phyloP scores from a whole-genome alignment of 176 grass and related monocot genomes.

The Oropetium thomaeum region DNA sequence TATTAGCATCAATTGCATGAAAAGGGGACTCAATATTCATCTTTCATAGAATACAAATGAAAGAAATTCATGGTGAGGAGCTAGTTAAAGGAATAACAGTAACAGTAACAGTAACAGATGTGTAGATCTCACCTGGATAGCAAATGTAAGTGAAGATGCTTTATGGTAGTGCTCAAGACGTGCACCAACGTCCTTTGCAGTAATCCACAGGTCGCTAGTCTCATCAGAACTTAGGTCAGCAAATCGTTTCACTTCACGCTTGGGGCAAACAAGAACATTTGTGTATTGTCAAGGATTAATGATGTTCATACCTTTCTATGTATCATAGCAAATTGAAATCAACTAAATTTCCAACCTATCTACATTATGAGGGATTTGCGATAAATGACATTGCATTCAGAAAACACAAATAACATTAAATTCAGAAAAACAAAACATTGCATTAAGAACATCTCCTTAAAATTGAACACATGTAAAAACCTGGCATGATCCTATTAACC shows the following conservation, averaged over 20 bases:
- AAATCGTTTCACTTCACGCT: conserved; percentile 75
- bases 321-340: not conserved
- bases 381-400: not conserved
- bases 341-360: not conserved
- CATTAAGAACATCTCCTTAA: not conserved
- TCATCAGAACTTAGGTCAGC: conserved; percentile 81
- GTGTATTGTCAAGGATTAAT: conserved; percentile 57
- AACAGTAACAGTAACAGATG: not conserved
- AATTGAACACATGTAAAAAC: not conserved
- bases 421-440: too few relatives aligned
- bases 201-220: conserved; percentile 76
- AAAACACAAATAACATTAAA: too few relatives aligned
- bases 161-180: conserved; percentile 71
- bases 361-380: not conserved
- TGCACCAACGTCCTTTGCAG: conserved; percentile 75
- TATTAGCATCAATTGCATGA: not conserved
- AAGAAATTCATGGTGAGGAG: not conserved
- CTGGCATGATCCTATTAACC: not conserved
- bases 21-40: not conserved
- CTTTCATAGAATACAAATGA: not conserved
- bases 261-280: conserved; percentile 89
- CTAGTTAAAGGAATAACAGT: not conserved
- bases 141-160: conserved; percentile 83
- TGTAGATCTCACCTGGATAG: conserved; percentile 61
- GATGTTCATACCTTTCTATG: not conserved